Evolutionary conservation across 768 basidiomycete species (phyloP), one percentile per base, ranked within the genome.

Genomic region (Pulveroboletus sp.): DNA sequence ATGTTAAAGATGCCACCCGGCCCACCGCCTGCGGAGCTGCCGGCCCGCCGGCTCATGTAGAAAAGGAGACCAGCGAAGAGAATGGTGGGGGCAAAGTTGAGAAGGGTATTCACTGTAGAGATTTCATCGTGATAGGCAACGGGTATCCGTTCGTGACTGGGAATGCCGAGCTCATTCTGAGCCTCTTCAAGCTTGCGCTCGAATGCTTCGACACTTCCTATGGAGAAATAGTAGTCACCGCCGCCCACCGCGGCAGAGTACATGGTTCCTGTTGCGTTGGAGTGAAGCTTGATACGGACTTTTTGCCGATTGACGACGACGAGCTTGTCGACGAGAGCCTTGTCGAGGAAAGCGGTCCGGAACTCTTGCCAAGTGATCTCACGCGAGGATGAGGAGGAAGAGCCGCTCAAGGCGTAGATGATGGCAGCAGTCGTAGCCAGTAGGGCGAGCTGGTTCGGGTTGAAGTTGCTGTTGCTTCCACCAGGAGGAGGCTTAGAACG

Each of bases 341-440:
- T 94, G 70, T 95, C 88, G 39, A 99, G 85, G 75, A 99, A 92
- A 10, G 93, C 92, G 38, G 91, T 94, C 44, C 94, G 84, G 75
- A 99, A 99, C 70, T 98, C 97, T 71, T 97, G 94, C 95, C 97
- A 99, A 55, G 97, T 99, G 57, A 99, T 98, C 72, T 99, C 97
- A 50, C 88, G 82, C 2, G 87, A 81, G 21, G 72, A 69, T 0
- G 71, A 66, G 5, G 78, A 71, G 1, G 73, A 67, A 33, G 72
- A 74, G 24, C 65, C 63, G 12, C 82, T 77, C 49, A 80, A 74
- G 13, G 79, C 78, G 58, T 85, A 88, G 13, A 86, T 73, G 58
- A 86, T 76, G 60, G 83, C 85, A 19, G 80, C 78, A 25, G 72
- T 64, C 13, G 82, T 75, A 23, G 80, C 78, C 44, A 84, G 72